Evolutionary conservation across 75 land plant species (phyloP), one percentile per base, ranked within the genome.

Genomic region (Pinus tabuliformis): DNA sequence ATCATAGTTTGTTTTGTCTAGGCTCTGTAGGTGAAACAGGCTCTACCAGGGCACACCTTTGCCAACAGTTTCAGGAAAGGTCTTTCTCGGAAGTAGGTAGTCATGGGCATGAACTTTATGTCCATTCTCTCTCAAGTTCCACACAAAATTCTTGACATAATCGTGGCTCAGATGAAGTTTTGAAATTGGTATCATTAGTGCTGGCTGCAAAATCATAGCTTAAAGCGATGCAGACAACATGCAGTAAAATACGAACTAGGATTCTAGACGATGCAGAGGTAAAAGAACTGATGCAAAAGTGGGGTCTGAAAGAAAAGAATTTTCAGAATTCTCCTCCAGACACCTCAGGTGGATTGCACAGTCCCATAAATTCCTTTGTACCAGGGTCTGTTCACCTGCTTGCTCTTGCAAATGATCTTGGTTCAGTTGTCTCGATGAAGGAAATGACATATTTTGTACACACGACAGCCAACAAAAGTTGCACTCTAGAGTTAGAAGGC

Each of bases 131-230:
- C 56, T 54, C 18, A 11, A 37, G 49, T 21, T 21, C 57, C 49
- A 42, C 33, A 33, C 33, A 33, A 33, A 33, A 0, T 33, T 33
- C 33, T 33, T 0, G 33, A 33, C 33, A 33, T 2, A 76, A 58
- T 64, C 39, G 14, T 28, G 72, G 28, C 21, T 62, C 49, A 13
- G 62, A 57, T 75, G 81, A 75, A 28, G 81, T 56, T 37, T 33
- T 56, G 20, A 24, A 75, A 20, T 58, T 81, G 33, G 56, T 5
- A 42, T 59, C 42, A 58, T 20, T 81, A 21, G 70, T 81, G 82
- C 73, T 59, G 39, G 81, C 79, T 12, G 78, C 78, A 49, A 79
- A 81, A 54, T 75, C 62, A 26, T 79, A 81, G 61, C 72, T 81
- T 78, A 33, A 33, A 33, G 33, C 33, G 1, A 33, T 33, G 33